Percentiles rank a stretch among this genome's conserved stretches.
Conservation (phyloP, 2,329 filamentous ascomycete species). For the Fusarium sp. region DNA sequence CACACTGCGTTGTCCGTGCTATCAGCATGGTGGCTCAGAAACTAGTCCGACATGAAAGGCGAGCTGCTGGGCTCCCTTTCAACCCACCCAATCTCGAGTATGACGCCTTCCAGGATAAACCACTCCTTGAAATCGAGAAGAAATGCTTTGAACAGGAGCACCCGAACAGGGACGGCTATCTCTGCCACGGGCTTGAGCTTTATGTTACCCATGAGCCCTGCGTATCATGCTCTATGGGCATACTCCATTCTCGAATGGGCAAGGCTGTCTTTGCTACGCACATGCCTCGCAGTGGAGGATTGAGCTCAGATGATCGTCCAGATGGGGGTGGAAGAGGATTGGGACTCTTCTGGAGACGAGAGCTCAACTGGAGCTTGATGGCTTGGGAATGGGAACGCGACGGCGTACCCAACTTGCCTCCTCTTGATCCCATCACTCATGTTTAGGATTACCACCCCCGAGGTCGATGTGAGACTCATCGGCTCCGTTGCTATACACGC, state of each 20-base stretch:
- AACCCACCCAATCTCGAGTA: slow-evolving; percentile 60
- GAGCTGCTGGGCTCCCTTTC: slow-evolving; percentile 50
- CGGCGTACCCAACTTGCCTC: slow-evolving; percentile 51
- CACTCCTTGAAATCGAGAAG: slow-evolving; percentile 74
- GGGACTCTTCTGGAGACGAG: slow-evolving; percentile 76
- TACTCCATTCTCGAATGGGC: slow-evolving; percentile 92
- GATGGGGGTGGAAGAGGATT: slow-evolving; percentile 69
- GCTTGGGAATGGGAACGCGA: slow-evolving; percentile 79
- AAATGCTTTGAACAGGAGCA: slow-evolving; percentile 72
- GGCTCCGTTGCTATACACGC: slow-evolving; percentile 27
- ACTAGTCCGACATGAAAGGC: slow-evolving; percentile 66
- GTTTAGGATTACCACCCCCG: slow-evolving; percentile 59
- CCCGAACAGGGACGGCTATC: slow-evolving; percentile 80
- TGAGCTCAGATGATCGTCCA: slow-evolving; percentile 79
- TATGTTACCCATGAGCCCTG: slow-evolving; percentile 97
- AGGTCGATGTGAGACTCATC: slow-evolving; percentile 52
- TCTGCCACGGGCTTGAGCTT: slow-evolving; percentile 92
- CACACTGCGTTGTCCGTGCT: slow-evolving; percentile 80
- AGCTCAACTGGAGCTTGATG: slow-evolving; percentile 87
- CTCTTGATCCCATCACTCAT: slow-evolving; percentile 62
- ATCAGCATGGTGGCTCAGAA: slow-evolving; percentile 85
- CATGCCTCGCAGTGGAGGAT: slow-evolving; percentile 83
- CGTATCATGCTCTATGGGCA: slow-evolving; percentile 96
- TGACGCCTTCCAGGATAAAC: slow-evolving; percentile 74
- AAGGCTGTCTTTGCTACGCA: slow-evolving; percentile 82